Evolutionary conservation across 2,329 filamentous ascomycete species (phyloP).

Genomic region (Leptographium flavum): DNA sequence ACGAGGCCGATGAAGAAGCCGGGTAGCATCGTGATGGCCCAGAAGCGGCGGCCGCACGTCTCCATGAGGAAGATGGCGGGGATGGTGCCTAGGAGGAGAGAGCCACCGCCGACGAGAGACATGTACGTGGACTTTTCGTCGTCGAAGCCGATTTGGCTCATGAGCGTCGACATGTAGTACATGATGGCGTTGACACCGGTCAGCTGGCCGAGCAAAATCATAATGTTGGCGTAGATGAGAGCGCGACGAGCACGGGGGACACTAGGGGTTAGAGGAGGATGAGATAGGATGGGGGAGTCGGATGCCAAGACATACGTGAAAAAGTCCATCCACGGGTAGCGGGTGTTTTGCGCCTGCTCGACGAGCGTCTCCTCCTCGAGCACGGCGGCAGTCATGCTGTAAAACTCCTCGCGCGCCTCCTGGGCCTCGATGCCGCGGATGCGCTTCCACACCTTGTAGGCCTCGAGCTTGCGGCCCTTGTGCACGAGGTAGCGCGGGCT

Average conservation of each 20-base stretch:
- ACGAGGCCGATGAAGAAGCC: slow-evolving; percentile 58
- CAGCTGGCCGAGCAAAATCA: slow-evolving; percentile 56
- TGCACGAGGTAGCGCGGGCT: slow-evolving; percentile 56
- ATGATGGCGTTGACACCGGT: slow-evolving; percentile 57
- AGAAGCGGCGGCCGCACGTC: slow-evolving; percentile 57
- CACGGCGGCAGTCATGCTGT: slow-evolving; percentile 53
- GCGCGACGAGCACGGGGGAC: slow-evolving; percentile 52
- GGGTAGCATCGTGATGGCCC: slow-evolving; percentile 58
- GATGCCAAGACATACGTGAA: slow-evolving; percentile 38
- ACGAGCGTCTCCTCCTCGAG: slow-evolving; percentile 39
- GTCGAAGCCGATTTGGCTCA: slow-evolving; percentile 54
- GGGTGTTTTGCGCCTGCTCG: slow-evolving; percentile 35
- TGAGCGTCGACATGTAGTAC: slow-evolving; percentile 59
- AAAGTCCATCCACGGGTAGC: slow-evolving; percentile 59
- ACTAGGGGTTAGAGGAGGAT: slow-evolving; percentile 10
- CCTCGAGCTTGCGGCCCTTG: slow-evolving; percentile 43
- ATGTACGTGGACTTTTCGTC: slow-evolving; percentile 52
- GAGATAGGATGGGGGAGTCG: neutral
- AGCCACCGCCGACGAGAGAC: slow-evolving; percentile 57
- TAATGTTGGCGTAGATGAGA: slow-evolving; percentile 53
- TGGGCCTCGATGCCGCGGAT: slow-evolving; percentile 45
- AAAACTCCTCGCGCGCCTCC: slow-evolving; percentile 55
- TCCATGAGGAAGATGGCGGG: slow-evolving; percentile 60
- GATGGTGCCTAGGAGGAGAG: slow-evolving; percentile 52
- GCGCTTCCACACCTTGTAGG: slow-evolving; percentile 57